Base-by-base conservation (phyloP, 2,329 filamentous ascomycete genomes). In the Alternaria panax region DNA sequence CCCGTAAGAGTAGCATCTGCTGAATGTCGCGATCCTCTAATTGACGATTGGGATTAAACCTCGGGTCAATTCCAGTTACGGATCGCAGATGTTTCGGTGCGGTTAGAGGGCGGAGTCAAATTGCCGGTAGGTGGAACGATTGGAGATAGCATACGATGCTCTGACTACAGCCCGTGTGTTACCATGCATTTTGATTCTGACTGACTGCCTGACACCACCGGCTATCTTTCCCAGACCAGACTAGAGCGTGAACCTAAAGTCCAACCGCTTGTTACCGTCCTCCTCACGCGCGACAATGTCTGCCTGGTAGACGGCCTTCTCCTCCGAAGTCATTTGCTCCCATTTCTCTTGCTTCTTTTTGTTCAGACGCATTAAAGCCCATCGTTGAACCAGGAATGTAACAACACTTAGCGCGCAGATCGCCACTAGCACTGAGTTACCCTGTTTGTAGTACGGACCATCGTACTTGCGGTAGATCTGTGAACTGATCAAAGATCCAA, bases 381-480 rank as follows among this genome's bases (percentile, higher is more conserved):
- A 45, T 78, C 78, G 71, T 73, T 80, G 32, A 81, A 85, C 85
- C 2, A 79, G 63, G 66, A 86, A 85, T 0, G 83, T 80, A 3
- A 77, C 66, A 1, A 84, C 47, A 54, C 85, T 84, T 0, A 86
- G 66, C 1, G 79, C 72, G 53, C 81, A 81, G 53, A 87, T 79
- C 1, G 75, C 78, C 24, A 88, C 78, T 1, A 87, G 74, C 0
- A 82, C 78, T 16, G 75, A 78, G 62, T 88, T 87, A 2, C 86
- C 86, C 0, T 79, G 78, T 18, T 78, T 79, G 60, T 88, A 87
- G 3, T 81, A 72, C 0, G 85, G 86, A 54, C 81, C 81, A 63
- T 88, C 86, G 51, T 83, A 78, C 14, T 83, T 80, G 8, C 81
- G 77, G 69, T 87, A 87, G 47, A 87, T 84, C 18, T 73, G 68